A percentile compares a stretch with the other conserved stretches of the same genome.
These are phyloP conservation scores for Amoebophrya sp. DNA, from an alignment of 169 alveolate genomes.

Conservation along the genomic window DNA sequence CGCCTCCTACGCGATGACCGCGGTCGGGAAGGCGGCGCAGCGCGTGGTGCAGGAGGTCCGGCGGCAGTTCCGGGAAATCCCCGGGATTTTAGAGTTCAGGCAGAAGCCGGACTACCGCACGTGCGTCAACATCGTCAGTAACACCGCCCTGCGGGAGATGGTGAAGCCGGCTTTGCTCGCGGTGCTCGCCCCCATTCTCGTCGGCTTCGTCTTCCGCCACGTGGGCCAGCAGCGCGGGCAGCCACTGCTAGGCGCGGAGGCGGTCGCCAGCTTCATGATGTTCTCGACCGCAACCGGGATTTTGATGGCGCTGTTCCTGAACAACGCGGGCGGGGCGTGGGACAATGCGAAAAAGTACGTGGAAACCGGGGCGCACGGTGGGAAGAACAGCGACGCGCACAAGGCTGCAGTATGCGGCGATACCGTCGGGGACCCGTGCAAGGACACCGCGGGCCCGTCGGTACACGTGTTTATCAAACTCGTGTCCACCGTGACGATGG, in stretches of 20 bases:
- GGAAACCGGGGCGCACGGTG: conserved; percentile 63
- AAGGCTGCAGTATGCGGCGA: conserved; percentile 57
- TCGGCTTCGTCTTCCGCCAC: conserved; percentile 64
- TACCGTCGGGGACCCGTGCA: conserved; percentile 44
- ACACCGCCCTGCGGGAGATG: conserved; percentile 67
- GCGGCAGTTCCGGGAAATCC: conserved; percentile 61
- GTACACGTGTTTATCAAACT: not conserved
- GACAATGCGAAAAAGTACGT: conserved; percentile 74
- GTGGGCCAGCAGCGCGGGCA: conserved; percentile 51
- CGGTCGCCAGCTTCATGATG: conserved; percentile 66
- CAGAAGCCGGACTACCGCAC: conserved; percentile 72
- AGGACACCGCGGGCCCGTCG: not conserved
- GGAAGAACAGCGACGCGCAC: conserved; percentile 60
- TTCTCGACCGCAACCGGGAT: conserved; percentile 73
- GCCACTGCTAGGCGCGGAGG: conserved; percentile 11
- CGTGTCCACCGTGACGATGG: not conserved
- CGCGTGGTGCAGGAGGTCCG: conserved; percentile 71
- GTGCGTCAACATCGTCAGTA: conserved; percentile 67
- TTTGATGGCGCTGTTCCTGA: conserved; percentile 67
- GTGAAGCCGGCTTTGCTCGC: conserved; percentile 68
- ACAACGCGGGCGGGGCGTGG: conserved; percentile 82
- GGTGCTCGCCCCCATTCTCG: conserved; percentile 54
- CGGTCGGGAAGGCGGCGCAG: conserved; percentile 71
- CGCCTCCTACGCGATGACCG: conserved; percentile 67
- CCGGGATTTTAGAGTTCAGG: conserved; percentile 58